Conservation (phyloP, 2,329 filamentous ascomycete species). For the Monilinia fructicola region DNA sequence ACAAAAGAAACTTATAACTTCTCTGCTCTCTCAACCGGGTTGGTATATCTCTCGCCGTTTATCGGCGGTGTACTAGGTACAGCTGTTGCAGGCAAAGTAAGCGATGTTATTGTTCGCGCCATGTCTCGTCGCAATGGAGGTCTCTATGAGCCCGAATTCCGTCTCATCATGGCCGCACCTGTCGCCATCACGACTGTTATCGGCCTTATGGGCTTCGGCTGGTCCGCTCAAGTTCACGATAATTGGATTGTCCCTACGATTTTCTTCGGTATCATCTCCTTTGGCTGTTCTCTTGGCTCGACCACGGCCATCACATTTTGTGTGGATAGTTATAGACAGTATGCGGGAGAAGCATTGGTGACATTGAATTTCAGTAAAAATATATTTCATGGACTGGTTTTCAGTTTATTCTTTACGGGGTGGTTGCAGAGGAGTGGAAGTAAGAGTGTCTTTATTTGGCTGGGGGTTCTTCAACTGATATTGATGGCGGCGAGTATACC, state of each 20-base stretch:
- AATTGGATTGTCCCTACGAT: conserved; percentile 89
- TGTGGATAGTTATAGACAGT: conserved; percentile 89
- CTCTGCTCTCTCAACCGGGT: conserved; percentile 72
- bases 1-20: conserved; percentile 73
- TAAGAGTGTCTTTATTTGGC: conserved; percentile 74
- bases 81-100: conserved; percentile 83
- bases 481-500: conserved; percentile 75
- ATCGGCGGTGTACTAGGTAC: conserved; percentile 88
- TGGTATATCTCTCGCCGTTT: conserved; percentile 89
- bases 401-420: conserved; percentile 80
- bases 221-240: conserved; percentile 74
- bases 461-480: conserved; percentile 82
- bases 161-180: conserved; percentile 82
- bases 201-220: conserved; percentile 95
- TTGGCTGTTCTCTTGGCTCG: conserved; percentile 85
- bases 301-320: conserved; percentile 93
- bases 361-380: conserved; percentile 96
- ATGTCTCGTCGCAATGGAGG: conserved; percentile 88
- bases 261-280: conserved; percentile 90
- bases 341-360: conserved; percentile 90
- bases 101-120: conserved; percentile 77
- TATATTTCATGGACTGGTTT: conserved; percentile 84
- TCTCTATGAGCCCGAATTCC: conserved; percentile 91
- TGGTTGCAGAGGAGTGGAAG: conserved; percentile 78
- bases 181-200: conserved; percentile 75